These are phyloP conservation scores for Boletus bicolor DNA, from an alignment of 768 basidiomycete species.

Conservation along the genomic window DNA sequence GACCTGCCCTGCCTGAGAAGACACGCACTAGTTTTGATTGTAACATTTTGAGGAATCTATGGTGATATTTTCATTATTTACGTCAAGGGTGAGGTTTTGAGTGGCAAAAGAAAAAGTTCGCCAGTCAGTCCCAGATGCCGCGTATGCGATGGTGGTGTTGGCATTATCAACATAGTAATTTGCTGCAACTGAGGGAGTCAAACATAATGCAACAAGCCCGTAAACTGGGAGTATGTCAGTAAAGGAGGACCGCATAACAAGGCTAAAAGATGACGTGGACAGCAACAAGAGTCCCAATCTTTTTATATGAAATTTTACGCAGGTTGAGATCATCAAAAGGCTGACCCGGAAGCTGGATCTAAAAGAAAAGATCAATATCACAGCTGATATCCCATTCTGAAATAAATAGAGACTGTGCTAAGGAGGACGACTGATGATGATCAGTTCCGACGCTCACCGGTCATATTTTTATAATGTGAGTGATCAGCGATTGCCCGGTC, in stretches of 20 bases:
- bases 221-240: neutral
- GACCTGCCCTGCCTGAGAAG: neutral
- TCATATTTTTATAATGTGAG: no score
- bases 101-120: neutral
- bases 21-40: constrained; percentile 13
- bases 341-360: neutral
- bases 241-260: neutral
- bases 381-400: neutral
- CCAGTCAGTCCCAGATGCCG: neutral
- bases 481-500: no score
- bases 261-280: no score
- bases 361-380: neutral
- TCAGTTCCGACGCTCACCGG: no score
- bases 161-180: constrained; percentile 16
- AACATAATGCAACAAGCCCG: neutral
- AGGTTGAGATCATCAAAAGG: neutral
- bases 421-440: no score
- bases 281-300: neutral
- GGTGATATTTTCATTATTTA: neutral
- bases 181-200: neutral
- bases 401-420: neutral
- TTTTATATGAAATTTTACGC: neutral
- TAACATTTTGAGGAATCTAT: constrained; percentile 16
- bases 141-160: constrained; percentile 6
- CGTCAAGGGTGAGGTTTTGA: constrained; percentile 1